Conservation (phyloP, 345 rosid genomes). For the Streptanthus diversifolius region DNA sequence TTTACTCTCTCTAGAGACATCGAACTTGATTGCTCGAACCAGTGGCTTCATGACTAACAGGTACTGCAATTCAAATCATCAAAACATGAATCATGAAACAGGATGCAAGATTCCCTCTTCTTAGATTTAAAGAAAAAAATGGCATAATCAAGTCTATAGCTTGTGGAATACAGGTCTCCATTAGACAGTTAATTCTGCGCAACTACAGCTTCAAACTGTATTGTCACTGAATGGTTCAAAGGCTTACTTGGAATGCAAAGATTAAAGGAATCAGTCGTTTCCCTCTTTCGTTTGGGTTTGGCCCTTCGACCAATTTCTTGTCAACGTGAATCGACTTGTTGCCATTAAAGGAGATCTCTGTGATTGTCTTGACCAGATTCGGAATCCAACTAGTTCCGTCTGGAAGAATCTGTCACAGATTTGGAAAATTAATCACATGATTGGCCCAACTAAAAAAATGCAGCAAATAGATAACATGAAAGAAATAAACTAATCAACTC, state of each 20-base stretch:
- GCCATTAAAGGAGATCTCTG: conserved; percentile 45
- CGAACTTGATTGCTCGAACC: conserved; percentile 44
- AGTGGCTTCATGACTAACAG: conserved; percentile 42
- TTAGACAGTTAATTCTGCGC: neutral
- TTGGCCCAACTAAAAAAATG: neutral
- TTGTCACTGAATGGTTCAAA: neutral
- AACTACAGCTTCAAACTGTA: neutral
- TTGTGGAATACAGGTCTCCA: neutral
- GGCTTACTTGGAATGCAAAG: conserved; percentile 47
- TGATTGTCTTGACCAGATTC: conserved; percentile 38
- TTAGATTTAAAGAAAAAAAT: neutral
- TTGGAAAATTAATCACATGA: neutral
- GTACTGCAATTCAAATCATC: conserved; percentile 34
- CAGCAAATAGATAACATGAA: neutral
- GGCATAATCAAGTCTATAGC: neutral
- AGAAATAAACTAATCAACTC: conserved; percentile 8
- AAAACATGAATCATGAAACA: neutral
- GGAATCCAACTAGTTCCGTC: conserved; percentile 55
- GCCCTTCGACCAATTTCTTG: conserved; percentile 55
- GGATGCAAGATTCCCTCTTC: neutral
- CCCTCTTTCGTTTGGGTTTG: conserved; percentile 50
- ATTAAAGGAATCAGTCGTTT: conserved; percentile 47
- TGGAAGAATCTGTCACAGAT: conserved; percentile 46
- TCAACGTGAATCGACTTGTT: conserved; percentile 43
- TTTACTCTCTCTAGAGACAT: conserved; percentile 39